Conservation (phyloP, 2,329 filamentous ascomycete genomes). For the Trichoderma lentiforme region DNA sequence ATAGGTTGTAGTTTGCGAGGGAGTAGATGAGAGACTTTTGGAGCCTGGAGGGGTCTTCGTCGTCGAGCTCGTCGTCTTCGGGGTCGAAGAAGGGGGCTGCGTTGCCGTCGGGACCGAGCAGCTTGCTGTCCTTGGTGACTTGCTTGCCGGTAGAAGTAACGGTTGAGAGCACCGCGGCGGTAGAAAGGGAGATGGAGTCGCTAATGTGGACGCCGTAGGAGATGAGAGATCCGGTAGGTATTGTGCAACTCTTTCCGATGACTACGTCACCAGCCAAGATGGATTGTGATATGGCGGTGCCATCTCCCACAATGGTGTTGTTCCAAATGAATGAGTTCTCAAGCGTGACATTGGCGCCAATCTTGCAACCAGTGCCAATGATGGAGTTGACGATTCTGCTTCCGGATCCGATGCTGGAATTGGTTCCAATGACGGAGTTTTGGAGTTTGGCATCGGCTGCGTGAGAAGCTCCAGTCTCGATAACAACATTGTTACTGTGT, state of each 20-base stretch:
- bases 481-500: constrained; percentile 66
- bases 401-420: constrained; percentile 70
- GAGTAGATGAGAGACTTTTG: constrained; percentile 56
- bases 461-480: constrained; percentile 73
- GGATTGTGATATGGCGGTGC: constrained; percentile 64
- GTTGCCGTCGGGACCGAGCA: constrained; percentile 50
- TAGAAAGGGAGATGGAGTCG: constrained; percentile 51
- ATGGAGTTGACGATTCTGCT: constrained; percentile 71
- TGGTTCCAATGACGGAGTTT: constrained; percentile 71
- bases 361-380: constrained; percentile 79
- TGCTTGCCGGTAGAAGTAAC: constrained; percentile 37
- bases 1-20: constrained; percentile 50
- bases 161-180: constrained; percentile 34
- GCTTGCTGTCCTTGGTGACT: constrained; percentile 39
- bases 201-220: constrained; percentile 74
- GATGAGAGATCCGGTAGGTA: constrained; percentile 72
- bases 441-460: constrained; percentile 68
- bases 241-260: constrained; percentile 66
- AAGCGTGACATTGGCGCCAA: constrained; percentile 79
- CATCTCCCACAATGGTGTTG: constrained; percentile 72
- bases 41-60: constrained; percentile 49
- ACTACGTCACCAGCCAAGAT: constrained; percentile 71
- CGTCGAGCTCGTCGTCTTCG: constrained; percentile 48
- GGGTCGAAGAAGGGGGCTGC: constrained; percentile 47
- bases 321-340: constrained; percentile 87